Conservation (phyloP, 179 eudicot genomes). For the Spinacia oleracea region DNA sequence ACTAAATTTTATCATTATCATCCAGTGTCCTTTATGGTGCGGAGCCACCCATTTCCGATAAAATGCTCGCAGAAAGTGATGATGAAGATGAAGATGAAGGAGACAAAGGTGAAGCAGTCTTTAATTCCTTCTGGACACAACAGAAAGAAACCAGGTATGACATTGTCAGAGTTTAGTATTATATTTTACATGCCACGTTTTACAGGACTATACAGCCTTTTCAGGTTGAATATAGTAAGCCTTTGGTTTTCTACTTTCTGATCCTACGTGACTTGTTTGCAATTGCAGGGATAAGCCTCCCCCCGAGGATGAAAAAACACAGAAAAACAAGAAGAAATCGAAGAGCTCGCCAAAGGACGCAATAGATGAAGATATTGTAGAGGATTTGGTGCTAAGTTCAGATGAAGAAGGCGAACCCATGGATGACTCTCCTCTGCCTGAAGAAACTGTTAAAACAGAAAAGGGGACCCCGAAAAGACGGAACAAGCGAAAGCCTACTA, state of each 20-base stretch:
- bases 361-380: slow-evolving; percentile 77
- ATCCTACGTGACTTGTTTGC: neutral
- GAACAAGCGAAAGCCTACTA: slow-evolving; percentile 34
- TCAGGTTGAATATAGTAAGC: neutral
- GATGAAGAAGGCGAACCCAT: slow-evolving; percentile 62
- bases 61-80: slow-evolving; percentile 44
- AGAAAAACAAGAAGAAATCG: slow-evolving; percentile 50
- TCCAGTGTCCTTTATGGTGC: slow-evolving; percentile 79
- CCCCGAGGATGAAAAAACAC: slow-evolving; percentile 40
- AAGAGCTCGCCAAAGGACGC: slow-evolving; percentile 28
- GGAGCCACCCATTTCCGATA: slow-evolving; percentile 51
- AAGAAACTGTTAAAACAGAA: slow-evolving; percentile 29
- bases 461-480: slow-evolving; percentile 29
- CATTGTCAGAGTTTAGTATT: neutral
- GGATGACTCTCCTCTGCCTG: slow-evolving; percentile 28
- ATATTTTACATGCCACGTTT: neutral
- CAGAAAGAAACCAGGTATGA: slow-evolving; percentile 59
- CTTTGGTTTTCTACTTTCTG: neutral
- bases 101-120: slow-evolving; percentile 53
- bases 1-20: slow-evolving; percentile 15
- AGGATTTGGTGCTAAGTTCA: slow-evolving; percentile 86
- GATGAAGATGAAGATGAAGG: slow-evolving; percentile 41
- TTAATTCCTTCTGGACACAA: slow-evolving; percentile 62
- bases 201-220: neutral
- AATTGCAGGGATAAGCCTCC: slow-evolving; percentile 42